Evolutionary conservation across 208 protist genomes (phyloP).

Genomic region (Wallacemonas sp.): DNA sequence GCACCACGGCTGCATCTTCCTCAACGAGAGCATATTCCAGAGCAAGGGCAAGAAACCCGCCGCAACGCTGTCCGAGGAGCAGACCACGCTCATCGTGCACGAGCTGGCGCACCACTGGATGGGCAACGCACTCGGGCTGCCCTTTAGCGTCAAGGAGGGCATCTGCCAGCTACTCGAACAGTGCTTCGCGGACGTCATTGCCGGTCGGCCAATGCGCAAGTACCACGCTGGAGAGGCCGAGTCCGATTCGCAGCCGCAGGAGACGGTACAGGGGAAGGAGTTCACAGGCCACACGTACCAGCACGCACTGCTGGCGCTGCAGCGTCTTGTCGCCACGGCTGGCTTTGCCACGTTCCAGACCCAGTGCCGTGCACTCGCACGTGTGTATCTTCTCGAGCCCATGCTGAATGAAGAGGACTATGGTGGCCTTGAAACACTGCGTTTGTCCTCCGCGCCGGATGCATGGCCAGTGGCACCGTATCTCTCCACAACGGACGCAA

Average conservation of each 20-base stretch:
- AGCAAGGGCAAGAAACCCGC: background rate
- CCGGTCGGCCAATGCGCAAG: slow-evolving; percentile 12
- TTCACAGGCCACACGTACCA: slow-evolving; percentile 73
- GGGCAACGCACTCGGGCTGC: slow-evolving; percentile 80
- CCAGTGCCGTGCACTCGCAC: slow-evolving; percentile 32
- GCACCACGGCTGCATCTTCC: slow-evolving; percentile 83
- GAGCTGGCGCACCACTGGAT: slow-evolving; percentile 88
- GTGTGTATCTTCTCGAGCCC: slow-evolving; percentile 23
- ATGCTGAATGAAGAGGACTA: slow-evolving; percentile 17
- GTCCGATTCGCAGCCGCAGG: background rate
- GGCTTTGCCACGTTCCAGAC: slow-evolving; percentile 44
- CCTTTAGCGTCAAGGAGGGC: slow-evolving; percentile 88
- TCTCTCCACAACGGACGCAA: background rate
- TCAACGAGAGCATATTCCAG: slow-evolving; percentile 69
- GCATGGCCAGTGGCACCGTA: background rate
- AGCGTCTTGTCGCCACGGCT: slow-evolving; percentile 27
- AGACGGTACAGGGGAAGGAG: slow-evolving; percentile 62
- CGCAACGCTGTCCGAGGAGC: slow-evolving; percentile 20
- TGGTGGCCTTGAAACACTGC: slow-evolving; percentile 19
- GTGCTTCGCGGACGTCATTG: slow-evolving; percentile 40
- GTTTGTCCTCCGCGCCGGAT: slow-evolving; percentile 9
- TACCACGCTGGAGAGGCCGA: background rate
- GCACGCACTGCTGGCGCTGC: slow-evolving; percentile 40
- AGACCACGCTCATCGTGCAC: slow-evolving; percentile 78
- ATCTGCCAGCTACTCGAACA: slow-evolving; percentile 83